Base-by-base conservation (phyloP, 1,139 yeast genomes). In the Suhomyces bolitotheri region DNA sequence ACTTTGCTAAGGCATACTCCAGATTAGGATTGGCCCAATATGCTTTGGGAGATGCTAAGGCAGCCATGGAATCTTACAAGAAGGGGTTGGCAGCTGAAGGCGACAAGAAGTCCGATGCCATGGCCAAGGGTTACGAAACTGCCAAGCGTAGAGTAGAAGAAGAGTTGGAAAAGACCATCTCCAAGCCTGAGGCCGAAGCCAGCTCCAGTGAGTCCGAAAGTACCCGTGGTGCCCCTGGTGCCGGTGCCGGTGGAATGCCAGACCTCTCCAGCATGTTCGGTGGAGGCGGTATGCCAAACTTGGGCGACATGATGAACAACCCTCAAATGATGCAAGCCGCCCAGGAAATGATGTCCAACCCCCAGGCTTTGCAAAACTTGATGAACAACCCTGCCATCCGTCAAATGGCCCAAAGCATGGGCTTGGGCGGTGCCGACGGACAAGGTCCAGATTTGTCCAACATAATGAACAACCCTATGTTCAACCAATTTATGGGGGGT, bases 311-410 rank as follows among this genome's bases (percentile, higher is more conserved):
- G 69, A 73, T 92, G 82, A 82, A 77, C 65, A 88, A 90, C 64
- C 97, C 97, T 12, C 89, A 82, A 61, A 61, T 92, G 42, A 83
- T 83, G 87, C 88, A 85, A 64, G 94, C 95, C 54, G 97, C 97
- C 25, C 94, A 88, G 60, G 80, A 80, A 56, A 78, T 92, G 84
- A 89, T 90, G 96, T 78, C 80, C 41, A 82, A 90, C 59, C 97
- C 97, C 21, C 75, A 69, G 28, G 90, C 95, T 32, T 67, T 90
- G 70, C 73, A 68, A 45, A 79, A 80, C 38, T 66, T 90, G 59
- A 80, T 90, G 89, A 78, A 66, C 60, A 86, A 88, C 59, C 97
- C 97, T 16, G 79, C 80, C 50, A 55, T 86, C 14, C 78, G 76
- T 53, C 82, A 80, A 57, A 83, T 85, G 94, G 94, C 94, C 26